Conservation (phyloP, 441 rosid species). For the Arabidopsis hybrid region DNA sequence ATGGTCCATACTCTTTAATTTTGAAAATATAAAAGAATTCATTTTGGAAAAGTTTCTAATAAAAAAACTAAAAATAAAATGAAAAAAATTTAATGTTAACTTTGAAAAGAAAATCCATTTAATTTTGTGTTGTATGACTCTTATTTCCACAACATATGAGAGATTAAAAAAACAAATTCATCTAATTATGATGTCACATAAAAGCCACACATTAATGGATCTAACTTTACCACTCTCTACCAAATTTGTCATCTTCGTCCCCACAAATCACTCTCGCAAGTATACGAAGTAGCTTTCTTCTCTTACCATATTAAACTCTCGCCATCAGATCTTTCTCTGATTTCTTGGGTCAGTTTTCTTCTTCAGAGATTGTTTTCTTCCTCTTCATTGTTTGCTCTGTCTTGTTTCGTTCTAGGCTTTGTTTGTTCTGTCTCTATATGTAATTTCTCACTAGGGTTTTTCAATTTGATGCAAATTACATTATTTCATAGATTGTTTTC, state of each 20-base stretch:
- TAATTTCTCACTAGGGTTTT: background rate
- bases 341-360: background rate
- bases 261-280: slow-evolving; percentile 4
- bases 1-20: no score
- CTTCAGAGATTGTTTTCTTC: background rate
- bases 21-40: no score
- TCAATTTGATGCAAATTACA: background rate
- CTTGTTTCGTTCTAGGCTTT: background rate
- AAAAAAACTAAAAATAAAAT: no score
- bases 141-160: no score
- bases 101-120: no score
- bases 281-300: slow-evolving; percentile 9
- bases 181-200: background rate
- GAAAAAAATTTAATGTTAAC: no score
- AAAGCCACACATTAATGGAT: slow-evolving; percentile 30
- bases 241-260: slow-evolving; percentile 6
- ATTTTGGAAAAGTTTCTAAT: no score
- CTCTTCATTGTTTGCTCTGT: background rate
- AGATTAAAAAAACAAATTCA: background rate
- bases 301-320: background rate
- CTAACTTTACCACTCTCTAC: background rate
- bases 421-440: background rate
- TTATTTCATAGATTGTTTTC: background rate
- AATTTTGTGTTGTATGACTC: no score
- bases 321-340: background rate